Base-by-base conservation (phyloP, 2,329 filamentous ascomycete genomes). In the Cytospora leucostoma region DNA sequence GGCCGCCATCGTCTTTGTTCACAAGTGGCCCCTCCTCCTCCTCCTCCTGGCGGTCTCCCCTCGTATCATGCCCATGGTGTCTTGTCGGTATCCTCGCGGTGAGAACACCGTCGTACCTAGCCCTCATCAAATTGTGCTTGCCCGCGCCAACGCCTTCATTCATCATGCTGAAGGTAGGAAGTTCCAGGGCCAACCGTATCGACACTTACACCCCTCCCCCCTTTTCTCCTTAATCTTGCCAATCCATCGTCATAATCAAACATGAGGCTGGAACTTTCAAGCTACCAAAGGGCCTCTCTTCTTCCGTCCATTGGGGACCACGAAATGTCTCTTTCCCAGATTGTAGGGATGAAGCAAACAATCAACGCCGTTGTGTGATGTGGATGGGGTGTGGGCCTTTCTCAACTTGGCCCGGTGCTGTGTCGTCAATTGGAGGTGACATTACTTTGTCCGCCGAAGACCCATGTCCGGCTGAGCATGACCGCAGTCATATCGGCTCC, bases 231-330 rank as follows among this genome's bases (percentile, higher is more conserved):
- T 66, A 59, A 66, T 68, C 61, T 70, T 65, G 66, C 63, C 65
- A 56, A 49, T 57, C 56, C 21, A 49, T 58, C 56, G 47, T 40
- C 52, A 53, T 61, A 47, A 56, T 63, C 61, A 56, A 61, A 74
- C 69, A 70, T 72, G 74, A 82, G 82, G 81, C 82, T 85, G 83
- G 83, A 84, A 83, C 83, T 85, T 85, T 86, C 77, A 86, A 86
- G 84, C 83, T 82, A 85, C 82, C 84, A 85, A 79, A 79, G 77
- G 80, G 74, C 82, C 81, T 66, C 56, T 70, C 61, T 62, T 59
- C 64, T 63, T 67, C 63, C 68, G 62, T 68, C 32, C 54, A 19
- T 38, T 55, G 55, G 56, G 59, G 44, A 37, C 38, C 47, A 54
- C 50, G 47, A 65, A 65, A 58, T 57, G 40, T 65, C 63, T 65